Base-by-base conservation (phyloP, 345 rosid genomes). In the Durio zibethinus region DNA sequence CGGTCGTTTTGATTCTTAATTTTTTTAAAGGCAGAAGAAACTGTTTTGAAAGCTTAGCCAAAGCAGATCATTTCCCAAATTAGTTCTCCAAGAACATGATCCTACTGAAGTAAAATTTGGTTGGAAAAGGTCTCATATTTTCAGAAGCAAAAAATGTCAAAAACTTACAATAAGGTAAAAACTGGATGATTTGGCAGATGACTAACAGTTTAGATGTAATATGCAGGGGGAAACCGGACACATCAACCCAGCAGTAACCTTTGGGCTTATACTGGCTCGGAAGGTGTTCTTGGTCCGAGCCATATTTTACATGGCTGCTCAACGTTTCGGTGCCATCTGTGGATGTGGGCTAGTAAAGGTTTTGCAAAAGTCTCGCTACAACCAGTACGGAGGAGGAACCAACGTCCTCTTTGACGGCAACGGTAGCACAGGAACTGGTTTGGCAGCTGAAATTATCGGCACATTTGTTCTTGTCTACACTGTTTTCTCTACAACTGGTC, bases 221-320 rank as follows among this genome's bases (percentile, higher is more conserved):
- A 45, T 38, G 74, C 80, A 90, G 94, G 94, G 40, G 92, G n/a
- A n/a, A n/a, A n/a, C n/a, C n/a, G n/a, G 94, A 18, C 94, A 90
- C 80, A 88, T 90, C 15, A 90, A 90, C 82, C 93, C 93, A 11
- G 94, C 94, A 4, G 92, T 88, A 73, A 90, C 92, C 4, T 88
- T 90, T 75, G 94, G 90, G 48, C 73, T 90, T 82, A 84, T 90
- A 75, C 79, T 90, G 87, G 92, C 88, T 0, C 73, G 94, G 75
- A 88, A 86, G 80, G 94, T 90, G 36, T 87, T 92, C 2, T 42
- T 90, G 82, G 72, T 85, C 23, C 83, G 94, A 62, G 92, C 94
- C 45, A 77, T 90, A 35, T 76, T 88, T 8, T 88, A 88, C 84
- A 88, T 90, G 84, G 89, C 45, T 69, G 91, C 92, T 76, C 94